Evolutionary conservation across 441 rosid species (phyloP).

Genomic region (Syzygium malaccense): DNA sequence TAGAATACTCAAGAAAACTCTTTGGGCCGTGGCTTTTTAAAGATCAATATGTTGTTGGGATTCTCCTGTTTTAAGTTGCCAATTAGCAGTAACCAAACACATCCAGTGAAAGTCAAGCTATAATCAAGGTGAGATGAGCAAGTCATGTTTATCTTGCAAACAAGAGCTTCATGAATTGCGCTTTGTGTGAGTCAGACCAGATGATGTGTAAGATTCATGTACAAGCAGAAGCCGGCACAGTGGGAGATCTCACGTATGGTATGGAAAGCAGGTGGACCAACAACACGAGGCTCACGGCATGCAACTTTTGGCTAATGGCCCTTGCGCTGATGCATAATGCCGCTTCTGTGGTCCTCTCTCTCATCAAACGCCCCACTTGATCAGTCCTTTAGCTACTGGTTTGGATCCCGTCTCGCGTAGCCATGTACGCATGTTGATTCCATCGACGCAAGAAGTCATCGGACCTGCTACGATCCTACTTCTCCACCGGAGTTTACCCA

Average conservation of each 20-base stretch:
- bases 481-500: neutral
- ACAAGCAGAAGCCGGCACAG: neutral
- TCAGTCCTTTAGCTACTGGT: neutral
- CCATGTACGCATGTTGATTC: neutral
- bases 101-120: neutral
- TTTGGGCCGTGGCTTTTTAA: neutral
- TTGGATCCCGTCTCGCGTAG: neutral
- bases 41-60: neutral
- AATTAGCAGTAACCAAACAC: neutral
- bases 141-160: neutral
- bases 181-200: neutral
- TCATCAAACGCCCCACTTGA: constrained; percentile 1
- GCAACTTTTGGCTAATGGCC: neutral
- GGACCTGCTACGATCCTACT: neutral
- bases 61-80: neutral
- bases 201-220: neutral
- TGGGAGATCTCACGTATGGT: neutral
- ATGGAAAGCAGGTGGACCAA: neutral
- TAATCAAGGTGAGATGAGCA: neutral
- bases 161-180: neutral
- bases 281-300: neutral
- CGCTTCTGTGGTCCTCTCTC: neutral
- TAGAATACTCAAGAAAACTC: no score
- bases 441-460: neutral
- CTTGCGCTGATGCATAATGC: neutral